These are phyloP conservation scores for Rhizopus sp. DNA, from an alignment of 371 early-diverging fungal genomes.

Conservation along the genomic window DNA sequence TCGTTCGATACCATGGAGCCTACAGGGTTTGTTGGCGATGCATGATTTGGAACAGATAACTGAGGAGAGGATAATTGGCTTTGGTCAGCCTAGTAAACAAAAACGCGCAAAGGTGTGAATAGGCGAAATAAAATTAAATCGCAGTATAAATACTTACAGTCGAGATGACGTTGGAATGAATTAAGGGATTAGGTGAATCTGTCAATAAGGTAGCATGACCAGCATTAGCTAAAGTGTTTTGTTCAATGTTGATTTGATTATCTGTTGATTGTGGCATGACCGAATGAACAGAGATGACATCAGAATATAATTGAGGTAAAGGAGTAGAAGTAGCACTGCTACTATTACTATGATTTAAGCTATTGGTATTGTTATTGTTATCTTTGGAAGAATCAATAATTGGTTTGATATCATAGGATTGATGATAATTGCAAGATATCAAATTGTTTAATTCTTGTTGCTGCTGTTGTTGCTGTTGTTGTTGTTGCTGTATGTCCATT, in stretches of 20 bases:
- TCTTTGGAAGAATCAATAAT: no score
- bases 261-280: background rate
- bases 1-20: background rate
- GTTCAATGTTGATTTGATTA: background rate
- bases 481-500: slow-evolving; percentile 5
- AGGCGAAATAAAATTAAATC: background rate
- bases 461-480: slow-evolving; percentile 1
- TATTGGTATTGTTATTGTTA: background rate
- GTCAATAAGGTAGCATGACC: background rate
- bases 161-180: slow-evolving; percentile 1
- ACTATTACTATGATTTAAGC: background rate
- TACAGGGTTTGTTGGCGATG: no score
- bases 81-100: background rate
- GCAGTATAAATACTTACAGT: background rate
- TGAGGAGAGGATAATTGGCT: background rate
- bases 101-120: background rate
- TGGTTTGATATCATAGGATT: background rate
- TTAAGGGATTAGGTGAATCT: background rate
- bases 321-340: slow-evolving; percentile 7
- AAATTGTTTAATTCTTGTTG: background rate
- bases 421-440: background rate
- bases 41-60: background rate
- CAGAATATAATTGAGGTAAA: slow-evolving; percentile 4
- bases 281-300: slow-evolving; percentile 1
- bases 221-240: background rate